Conservation (phyloP, 441 rosid genomes). For the Croton setiger region DNA sequence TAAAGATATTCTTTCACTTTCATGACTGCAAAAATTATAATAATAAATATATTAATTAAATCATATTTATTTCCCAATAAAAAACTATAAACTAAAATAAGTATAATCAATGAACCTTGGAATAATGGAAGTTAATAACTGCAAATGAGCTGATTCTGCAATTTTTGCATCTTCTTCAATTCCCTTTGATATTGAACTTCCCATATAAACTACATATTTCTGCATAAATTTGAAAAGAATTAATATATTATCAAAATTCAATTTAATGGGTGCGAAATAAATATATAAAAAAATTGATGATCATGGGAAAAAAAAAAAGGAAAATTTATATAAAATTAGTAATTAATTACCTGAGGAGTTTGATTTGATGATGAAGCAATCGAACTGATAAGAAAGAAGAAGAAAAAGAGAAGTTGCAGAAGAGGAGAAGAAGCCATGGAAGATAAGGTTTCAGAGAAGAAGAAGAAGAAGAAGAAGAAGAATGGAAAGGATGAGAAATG, state of each 20-base stretch:
- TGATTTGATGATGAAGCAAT: slow-evolving; percentile 34
- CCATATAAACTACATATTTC: slow-evolving; percentile 82
- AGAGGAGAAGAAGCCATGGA: slow-evolving; percentile 43
- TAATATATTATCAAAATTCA: too few relatives aligned
- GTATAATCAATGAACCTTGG: slow-evolving; percentile 35
- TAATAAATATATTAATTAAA: background rate
- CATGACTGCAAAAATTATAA: slow-evolving; percentile 32
- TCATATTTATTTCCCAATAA: too few relatives aligned
- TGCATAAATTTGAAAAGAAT: too few relatives aligned
- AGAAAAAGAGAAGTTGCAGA: slow-evolving; percentile 29
- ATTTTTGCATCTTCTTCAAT: slow-evolving; percentile 19
- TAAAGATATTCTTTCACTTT: slow-evolving; percentile 38
- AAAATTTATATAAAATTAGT: background rate
- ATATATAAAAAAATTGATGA: background rate
- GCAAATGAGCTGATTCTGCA: slow-evolving; percentile 47
- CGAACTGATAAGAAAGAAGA: slow-evolving; percentile 21
- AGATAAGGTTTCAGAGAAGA: slow-evolving; percentile 4
- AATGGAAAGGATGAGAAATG: slow-evolving; percentile 2
- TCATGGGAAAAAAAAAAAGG: background rate
- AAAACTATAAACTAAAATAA: too few relatives aligned
- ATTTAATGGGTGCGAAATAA: background rate
- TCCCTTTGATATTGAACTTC: slow-evolving; percentile 39
- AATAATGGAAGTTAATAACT: slow-evolving; percentile 53
- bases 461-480: slow-evolving; percentile 8
- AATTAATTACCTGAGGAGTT: slow-evolving; percentile 34